Base-by-base conservation (phyloP, 306 rosid genomes). In the Delonix regia region DNA sequence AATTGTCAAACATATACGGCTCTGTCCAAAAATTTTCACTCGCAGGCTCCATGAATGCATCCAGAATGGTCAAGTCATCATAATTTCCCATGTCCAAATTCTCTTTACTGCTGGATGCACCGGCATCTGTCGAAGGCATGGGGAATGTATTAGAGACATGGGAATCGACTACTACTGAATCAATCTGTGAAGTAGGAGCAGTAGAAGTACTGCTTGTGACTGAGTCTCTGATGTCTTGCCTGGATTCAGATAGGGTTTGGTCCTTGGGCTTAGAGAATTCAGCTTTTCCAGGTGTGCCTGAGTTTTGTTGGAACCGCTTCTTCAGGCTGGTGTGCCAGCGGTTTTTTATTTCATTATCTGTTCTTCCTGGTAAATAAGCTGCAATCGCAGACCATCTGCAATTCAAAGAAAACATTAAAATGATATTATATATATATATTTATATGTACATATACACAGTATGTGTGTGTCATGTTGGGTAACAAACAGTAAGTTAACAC, bases 321-420 rank as follows among this genome's bases (percentile, higher is more conserved):
- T 27, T 60, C 0, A 60, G 66, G 13, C 28, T 60, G 66, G 66
- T 6, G 39, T 60, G 41, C 66, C 66, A 60, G 21, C 28, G 5
- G 4, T 60, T 60, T 60, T 60, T 60, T 14, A 60, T 30, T 6
- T 28, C 66, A 41, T 28, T 60, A 60, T 60, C 66, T 10, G 66
- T 60, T 28, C 66, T 60, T 60, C 66, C 66, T 0, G 66, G 66
- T 60, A 60, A 25, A 28, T 36, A 15, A 60, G 39, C 19, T 27
- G 66, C 66, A 60, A 60, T 60, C 41, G 6, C 15, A 13, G 66
- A 60, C 66, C 66, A 60, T n/a, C 66, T 60, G 21, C 10, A 30
- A 27, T 60, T 48, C 1, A 48, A 48, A 4, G 3, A n/a, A n/a
- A 36, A 36, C 39, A 36, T 36, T 1, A 36, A 36, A n/a, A n/a